Base-by-base conservation (phyloP, 805 yeast genomes). In the Yamadazyma laniorum region DNA sequence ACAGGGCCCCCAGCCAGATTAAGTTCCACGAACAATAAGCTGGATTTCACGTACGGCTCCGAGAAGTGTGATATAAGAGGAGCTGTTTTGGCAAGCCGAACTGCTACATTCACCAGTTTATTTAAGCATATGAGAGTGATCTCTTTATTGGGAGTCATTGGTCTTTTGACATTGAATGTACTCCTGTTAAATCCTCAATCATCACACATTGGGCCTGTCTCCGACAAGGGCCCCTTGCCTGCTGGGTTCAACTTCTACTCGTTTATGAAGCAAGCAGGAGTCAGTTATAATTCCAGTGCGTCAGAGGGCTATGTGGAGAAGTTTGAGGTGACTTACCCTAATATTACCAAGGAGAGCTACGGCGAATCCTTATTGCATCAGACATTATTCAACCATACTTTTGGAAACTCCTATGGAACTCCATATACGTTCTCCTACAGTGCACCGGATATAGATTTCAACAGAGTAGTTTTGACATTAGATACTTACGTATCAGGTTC, bases 341-440 rank as follows among this genome's bases (percentile, higher is more conserved):
- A 48, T 35, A 42, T 52, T 1, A 55, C 61, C n/a, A 46, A 47
- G 19, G 34, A 47, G 6, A 25, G 31, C 8, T 58, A 53, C 37
- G 63, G 62, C 1, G 29, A 42, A 3, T 66, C 76, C 0, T 73
- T 79, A 1, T 59, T 60, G 44, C 54, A 69, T 3, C 64, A 67
- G 15, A 35, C 50, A 2, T 48, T 80, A 14, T 46, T 80, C 16
- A 58, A 66, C 27, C 68, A 73, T 48, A 56, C 70, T 1, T 82
- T 81, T 59, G 85, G 74, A 1, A 59, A 74, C 49, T 72, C 79
- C 0, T 81, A 83, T 79, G 85, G 85, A 12, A 53, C 56, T 17
- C 84, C 86, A 0, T 72, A 69, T 5, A 53, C 61, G 5, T 61
- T 49, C 4, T 43, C 50, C 0, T 75, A 76, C 44, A 35, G 43